phyloP scores from a whole-genome alignment of 78 protist species.

The Cavenderia fasciculata region DNA sequence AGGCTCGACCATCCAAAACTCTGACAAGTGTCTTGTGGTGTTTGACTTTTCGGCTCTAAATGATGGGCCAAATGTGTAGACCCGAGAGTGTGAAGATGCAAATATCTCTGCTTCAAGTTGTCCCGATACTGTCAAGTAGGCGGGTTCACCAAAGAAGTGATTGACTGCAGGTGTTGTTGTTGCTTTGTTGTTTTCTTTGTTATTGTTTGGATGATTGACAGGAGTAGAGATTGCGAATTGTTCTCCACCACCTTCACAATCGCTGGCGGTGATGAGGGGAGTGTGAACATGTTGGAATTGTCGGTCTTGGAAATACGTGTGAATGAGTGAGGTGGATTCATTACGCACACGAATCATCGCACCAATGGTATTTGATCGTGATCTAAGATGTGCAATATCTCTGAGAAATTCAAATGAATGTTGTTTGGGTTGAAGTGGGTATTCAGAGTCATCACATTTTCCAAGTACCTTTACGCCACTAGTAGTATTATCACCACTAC shows the following conservation, averaged over 20 bases:
- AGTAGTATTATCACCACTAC: not conserved
- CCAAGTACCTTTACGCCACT: not conserved
- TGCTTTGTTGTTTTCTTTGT: not conserved
- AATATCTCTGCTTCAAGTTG: conserved; percentile 87
- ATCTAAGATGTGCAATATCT: conserved; percentile 88
- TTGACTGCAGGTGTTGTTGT: not conserved
- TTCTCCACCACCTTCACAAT: conserved; percentile 96
- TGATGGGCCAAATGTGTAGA: conserved; percentile 96
- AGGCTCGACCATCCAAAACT: conserved; percentile 96
- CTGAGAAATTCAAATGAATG: conserved; percentile 92
- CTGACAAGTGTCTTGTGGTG: conserved; percentile 91
- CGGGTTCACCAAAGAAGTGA: conserved; percentile 81
- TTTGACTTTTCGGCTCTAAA: conserved; percentile 88
- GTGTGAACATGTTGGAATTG: conserved; percentile 87
- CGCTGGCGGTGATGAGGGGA: conserved; percentile 90
- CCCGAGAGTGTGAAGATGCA: conserved; percentile 68
- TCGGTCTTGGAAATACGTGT: conserved; percentile 73
- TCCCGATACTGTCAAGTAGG: conserved; percentile 91
- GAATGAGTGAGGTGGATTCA: conserved; percentile 73
- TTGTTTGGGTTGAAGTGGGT: conserved; percentile 93
- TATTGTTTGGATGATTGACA: not conserved
- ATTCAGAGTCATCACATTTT: conserved; percentile 16
- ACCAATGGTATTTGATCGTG: conserved; percentile 84
- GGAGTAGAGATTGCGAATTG: conserved; percentile 63
- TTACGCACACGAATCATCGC: conserved; percentile 85